Evolutionary conservation across 345 rosid species (phyloP).

Genomic region (Mercurialis annua): DNA sequence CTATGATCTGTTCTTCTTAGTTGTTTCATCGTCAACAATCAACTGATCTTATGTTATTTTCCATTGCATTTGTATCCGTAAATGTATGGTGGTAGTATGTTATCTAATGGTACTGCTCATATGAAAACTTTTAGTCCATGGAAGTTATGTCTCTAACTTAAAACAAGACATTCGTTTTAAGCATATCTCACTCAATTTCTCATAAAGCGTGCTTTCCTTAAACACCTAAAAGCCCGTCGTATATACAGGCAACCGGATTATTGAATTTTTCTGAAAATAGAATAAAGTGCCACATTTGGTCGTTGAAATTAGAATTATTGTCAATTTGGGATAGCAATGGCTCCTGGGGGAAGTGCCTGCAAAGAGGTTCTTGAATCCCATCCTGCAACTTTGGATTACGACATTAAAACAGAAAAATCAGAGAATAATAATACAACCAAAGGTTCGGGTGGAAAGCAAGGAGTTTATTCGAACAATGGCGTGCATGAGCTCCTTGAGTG

Average conservation of each 20-base stretch:
- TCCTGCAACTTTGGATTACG: constrained; percentile 20
- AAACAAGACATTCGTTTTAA: neutral
- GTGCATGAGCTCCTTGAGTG: constrained; percentile 35
- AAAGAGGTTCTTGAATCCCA: constrained; percentile 42
- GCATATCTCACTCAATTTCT: neutral
- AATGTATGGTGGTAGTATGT: neutral
- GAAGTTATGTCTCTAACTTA: neutral
- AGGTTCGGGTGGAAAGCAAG: constrained; percentile 34
- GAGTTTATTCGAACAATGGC: constrained; percentile 36
- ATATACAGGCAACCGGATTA: constrained; percentile 19
- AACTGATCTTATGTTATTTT: neutral
- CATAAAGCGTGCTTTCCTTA: neutral
- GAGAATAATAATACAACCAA: constrained; percentile 27
- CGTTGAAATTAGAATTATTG: constrained; percentile 4
- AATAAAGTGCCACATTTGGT: neutral
- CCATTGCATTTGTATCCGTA: neutral
- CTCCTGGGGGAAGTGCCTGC: constrained; percentile 45
- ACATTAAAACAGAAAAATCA: constrained; percentile 20
- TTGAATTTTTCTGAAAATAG: constrained; percentile 14
- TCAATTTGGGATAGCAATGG: constrained; percentile 32
- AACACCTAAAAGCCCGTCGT: constrained; percentile 1
- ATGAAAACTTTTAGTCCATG: neutral
- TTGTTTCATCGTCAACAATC: neutral
- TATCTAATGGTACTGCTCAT: neutral
- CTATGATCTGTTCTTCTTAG: constrained; percentile 5